phyloP scores from a whole-genome alignment of 2,329 filamentous ascomycete species.

The Fusarium sp. region DNA sequence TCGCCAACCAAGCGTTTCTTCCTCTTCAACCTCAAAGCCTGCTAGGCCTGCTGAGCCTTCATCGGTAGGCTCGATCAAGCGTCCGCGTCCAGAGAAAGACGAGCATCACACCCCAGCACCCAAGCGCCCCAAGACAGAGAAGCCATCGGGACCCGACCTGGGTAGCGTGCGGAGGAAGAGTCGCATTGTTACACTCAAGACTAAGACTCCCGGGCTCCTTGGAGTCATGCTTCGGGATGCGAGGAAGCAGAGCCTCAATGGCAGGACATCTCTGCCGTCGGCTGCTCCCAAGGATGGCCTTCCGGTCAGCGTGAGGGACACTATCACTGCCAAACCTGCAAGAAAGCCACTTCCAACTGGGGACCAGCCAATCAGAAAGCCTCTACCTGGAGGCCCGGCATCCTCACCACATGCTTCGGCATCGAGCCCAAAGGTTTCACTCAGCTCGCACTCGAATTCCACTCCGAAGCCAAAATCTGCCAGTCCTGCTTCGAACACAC shows the following conservation, averaged over 20 bases:
- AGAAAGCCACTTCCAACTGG: slow-evolving; percentile 52
- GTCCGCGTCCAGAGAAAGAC: slow-evolving; percentile 53
- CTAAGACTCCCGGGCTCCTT: slow-evolving; percentile 49
- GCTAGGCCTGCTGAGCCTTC: slow-evolving; percentile 34
- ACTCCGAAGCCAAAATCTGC: slow-evolving; percentile 39
- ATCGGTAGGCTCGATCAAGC: slow-evolving; percentile 45
- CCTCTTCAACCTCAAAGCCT: slow-evolving; percentile 34
- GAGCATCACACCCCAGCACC: slow-evolving; percentile 50
- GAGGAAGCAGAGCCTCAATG: slow-evolving; percentile 32
- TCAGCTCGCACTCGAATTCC: slow-evolving; percentile 36
- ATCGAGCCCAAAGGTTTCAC: slow-evolving; percentile 43
- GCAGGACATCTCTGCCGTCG: slow-evolving; percentile 50
- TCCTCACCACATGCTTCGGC: slow-evolving; percentile 38
- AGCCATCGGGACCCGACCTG: slow-evolving; percentile 37
- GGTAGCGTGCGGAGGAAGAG: slow-evolving; percentile 46
- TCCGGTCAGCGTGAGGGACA: slow-evolving; percentile 43
- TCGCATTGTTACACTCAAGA: slow-evolving; percentile 53
- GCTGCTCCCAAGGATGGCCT: slow-evolving; percentile 43
- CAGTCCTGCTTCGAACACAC: slow-evolving; percentile 41
- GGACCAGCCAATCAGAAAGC: slow-evolving; percentile 44
- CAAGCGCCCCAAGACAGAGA: slow-evolving; percentile 54
- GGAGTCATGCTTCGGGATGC: slow-evolving; percentile 49
- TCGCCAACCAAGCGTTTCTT: slow-evolving; percentile 40
- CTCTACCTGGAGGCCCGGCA: slow-evolving; percentile 46
- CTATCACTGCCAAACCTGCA: slow-evolving; percentile 49